phyloP scores from a whole-genome alignment of 2,329 filamentous ascomycete species.

The Fusarium agapanthi region DNA sequence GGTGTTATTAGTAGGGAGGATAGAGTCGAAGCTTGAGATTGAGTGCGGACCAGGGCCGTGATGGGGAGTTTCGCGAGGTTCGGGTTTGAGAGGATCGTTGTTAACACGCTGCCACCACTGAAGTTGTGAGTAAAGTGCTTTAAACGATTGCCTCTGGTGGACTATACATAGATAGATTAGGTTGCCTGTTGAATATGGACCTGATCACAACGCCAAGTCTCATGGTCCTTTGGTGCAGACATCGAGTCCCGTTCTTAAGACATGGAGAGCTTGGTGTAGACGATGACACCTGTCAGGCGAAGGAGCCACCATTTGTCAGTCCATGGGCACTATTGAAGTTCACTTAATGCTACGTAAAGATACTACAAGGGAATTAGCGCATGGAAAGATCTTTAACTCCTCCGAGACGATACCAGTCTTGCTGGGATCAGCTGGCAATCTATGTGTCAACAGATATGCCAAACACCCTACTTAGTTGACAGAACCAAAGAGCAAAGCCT shows the following conservation, averaged over 20 bases:
- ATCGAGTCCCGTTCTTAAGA: not conserved
- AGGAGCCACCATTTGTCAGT: fast-evolving
- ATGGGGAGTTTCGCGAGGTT: not conserved
- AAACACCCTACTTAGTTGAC: no score
- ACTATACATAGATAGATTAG: not conserved
- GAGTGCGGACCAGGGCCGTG: not conserved
- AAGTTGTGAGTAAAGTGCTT: not conserved
- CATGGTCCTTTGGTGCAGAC: not conserved
- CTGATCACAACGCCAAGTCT: not conserved
- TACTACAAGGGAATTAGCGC: not conserved
- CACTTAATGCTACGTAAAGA: not conserved
- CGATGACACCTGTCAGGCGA: fast-evolving
- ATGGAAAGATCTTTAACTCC: not conserved
- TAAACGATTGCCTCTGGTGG: fast-evolving
- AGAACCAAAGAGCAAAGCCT: no score
- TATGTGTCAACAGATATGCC: no score
- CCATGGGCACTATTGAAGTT: fast-evolving
- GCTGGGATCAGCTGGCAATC: not conserved
- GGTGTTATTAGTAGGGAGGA: not conserved
- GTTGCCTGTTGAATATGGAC: no score
- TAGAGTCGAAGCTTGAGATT: not conserved
- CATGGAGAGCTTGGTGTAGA: not conserved
- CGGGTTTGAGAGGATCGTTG: not conserved
- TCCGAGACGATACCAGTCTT: not conserved
- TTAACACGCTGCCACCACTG: conserved; percentile 4